A percentile compares a stretch with the other conserved stretches of the same genome.
phyloP scores from a whole-genome alignment of 352 stramenopile genomes.

The Detonula confervacea region DNA sequence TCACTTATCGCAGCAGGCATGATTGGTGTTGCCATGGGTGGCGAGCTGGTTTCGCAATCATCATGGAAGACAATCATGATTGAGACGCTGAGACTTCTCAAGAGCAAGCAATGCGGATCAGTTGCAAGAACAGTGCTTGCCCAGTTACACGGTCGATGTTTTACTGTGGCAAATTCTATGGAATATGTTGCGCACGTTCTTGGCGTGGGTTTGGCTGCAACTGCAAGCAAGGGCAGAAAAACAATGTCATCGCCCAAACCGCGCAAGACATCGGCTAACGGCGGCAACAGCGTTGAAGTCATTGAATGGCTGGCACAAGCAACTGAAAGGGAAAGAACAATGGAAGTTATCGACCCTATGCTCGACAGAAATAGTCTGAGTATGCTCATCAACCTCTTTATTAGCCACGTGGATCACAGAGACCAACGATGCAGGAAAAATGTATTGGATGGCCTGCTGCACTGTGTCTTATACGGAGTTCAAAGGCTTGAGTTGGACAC shows the following conservation, averaged over 20 bases:
- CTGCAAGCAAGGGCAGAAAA: constrained; percentile 33
- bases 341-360: constrained; percentile 56
- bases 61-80: constrained; percentile 70
- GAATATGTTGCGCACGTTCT: constrained; percentile 58
- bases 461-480: constrained; percentile 56
- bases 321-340: constrained; percentile 52
- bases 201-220: constrained; percentile 41
- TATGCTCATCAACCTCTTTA: constrained; percentile 60
- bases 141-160: constrained; percentile 62
- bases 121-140: constrained; percentile 61
- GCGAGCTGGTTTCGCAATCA: constrained; percentile 50
- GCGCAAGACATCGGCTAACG: constrained; percentile 26
- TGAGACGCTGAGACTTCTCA: constrained; percentile 68
- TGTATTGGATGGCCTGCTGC: constrained; percentile 53
- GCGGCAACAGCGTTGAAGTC: constrained; percentile 53
- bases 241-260: constrained; percentile 35
- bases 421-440: constrained; percentile 57
- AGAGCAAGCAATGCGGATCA: constrained; percentile 60
- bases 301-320: constrained; percentile 65
- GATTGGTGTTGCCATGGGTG: constrained; percentile 65
- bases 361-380: constrained; percentile 48
- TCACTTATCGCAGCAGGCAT: constrained; percentile 60
- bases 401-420: constrained; percentile 53
- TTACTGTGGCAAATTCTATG: constrained; percentile 63
- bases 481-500: constrained; percentile 49